Base-by-base conservation (phyloP, 2,329 filamentous ascomycete genomes). In the Karstenula rhodostoma region DNA sequence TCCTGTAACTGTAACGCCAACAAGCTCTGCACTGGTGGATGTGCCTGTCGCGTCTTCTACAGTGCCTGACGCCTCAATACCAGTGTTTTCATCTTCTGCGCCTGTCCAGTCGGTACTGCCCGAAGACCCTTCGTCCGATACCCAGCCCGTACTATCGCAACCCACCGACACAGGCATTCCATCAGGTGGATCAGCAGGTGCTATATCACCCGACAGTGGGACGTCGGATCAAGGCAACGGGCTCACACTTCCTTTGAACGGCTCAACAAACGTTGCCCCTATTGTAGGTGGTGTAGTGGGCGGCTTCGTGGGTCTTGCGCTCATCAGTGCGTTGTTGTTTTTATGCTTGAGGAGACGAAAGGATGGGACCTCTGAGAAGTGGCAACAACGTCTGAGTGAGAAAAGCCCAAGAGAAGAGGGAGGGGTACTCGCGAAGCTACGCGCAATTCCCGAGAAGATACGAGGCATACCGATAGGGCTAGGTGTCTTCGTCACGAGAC, bases 281-380 rank as follows among this genome's bases (percentile, higher is more conserved):
- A 72, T 78, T 35, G 69, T 72, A 25, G 76, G 76, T 47, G 76
- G 73, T 3, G 71, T 75, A n/a, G 60, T 76, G 22, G 76, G 75
- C 29, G 75, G 74, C 4, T 66, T 78, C 17, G 65, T 70, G n/a
- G 72, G 61, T 7, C 65, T 78, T 22, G 72, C 71, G 13, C 33
- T 77, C 12, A 68, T 78, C 47, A 67, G 69, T 55, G 67, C 58
- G 6, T 51, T 78, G 19, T 58, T 78, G 13, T 77, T 77, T 59
- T 65, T 76, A 42, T 76, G 69, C 57, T 49, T 78, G 40, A 69
- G 73, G 51, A 72, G 70, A 56, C 70, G 74, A 53, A 75, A 71
- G 61, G 61, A 73, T 9, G 67, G 67, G 42, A 57, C 57, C 12
- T 61, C 62, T 27, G 59, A 49, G 48, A 64, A 35, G 48, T 64